These are phyloP conservation scores for Solanum hybrid DNA, from an alignment of 305 asterid species.

Conservation along the genomic window DNA sequence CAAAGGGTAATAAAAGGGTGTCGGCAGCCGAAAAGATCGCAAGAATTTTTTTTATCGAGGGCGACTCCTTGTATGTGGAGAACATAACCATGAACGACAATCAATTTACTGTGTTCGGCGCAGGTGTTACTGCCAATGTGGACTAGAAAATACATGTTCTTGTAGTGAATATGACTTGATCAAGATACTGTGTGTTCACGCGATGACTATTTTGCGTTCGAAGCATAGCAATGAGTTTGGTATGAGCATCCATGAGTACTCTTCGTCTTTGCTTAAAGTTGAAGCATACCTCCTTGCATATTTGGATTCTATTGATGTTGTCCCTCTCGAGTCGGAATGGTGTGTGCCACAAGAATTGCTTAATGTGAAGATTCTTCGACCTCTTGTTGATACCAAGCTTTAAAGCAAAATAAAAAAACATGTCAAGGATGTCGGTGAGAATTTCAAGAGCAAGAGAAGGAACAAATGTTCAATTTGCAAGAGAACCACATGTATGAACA, in stretches of 20 bases:
- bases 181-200: neutral
- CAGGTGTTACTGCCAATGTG: neutral
- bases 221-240: neutral
- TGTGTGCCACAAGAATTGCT: neutral
- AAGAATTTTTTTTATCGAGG: neutral
- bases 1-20: neutral
- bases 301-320: neutral
- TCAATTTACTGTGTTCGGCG: neutral
- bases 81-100: neutral
- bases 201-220: neutral
- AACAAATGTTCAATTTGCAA: neutral
- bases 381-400: neutral
- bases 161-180: neutral
- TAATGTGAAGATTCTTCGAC: neutral
- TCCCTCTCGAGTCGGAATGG: neutral
- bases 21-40: neutral
- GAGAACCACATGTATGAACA: neutral
- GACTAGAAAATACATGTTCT: neutral
- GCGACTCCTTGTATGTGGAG: neutral
- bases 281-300: neutral
- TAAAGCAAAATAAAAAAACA: neutral
- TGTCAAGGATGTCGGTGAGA: neutral
- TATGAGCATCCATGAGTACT: neutral
- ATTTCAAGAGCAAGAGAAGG: neutral
- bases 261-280: neutral